These are phyloP conservation scores for Trametes polyzona DNA, from an alignment of 1,284 basidiomycete genomes.

Conservation along the genomic window DNA sequence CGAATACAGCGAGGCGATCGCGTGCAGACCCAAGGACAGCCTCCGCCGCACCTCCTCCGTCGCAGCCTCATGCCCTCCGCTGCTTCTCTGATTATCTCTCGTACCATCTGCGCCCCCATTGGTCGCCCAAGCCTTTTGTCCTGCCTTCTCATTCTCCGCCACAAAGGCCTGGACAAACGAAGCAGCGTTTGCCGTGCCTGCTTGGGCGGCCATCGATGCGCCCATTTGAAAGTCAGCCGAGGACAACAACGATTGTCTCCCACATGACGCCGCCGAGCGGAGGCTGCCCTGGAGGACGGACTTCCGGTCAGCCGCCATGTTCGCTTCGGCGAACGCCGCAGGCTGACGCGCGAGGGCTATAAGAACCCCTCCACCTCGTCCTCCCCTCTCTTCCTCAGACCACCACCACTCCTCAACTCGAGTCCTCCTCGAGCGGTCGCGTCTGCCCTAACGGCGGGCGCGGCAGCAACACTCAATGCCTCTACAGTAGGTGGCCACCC, in stretches of 20 bases:
- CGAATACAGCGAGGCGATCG: no score
- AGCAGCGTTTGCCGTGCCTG: no score
- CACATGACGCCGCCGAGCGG: neutral
- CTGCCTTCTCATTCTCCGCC: no score
- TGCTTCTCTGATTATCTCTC: no score
- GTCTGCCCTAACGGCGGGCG: neutral
- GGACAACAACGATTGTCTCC: neutral
- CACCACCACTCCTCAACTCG: neutral
- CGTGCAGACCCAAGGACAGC: no score
- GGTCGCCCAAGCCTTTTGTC: no score
- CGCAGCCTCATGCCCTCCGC: no score
- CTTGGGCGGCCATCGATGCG: no score
- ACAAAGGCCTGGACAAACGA: no score
- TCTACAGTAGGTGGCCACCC: neutral
- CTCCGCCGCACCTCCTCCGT: no score
- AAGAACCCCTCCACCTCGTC: neutral
- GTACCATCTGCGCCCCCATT: no score
- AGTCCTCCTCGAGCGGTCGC: constrained; percentile 4
- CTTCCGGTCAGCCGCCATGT: neutral
- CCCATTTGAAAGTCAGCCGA: no score
- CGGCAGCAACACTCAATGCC: neutral
- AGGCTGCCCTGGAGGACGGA: neutral
- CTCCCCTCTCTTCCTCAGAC: constrained; percentile 1
- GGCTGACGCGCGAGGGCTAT: neutral
- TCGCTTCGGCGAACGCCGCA: neutral